phyloP scores from a whole-genome alignment of 108 stramenopile species.

The Cafeteria roenbergensis region DNA sequence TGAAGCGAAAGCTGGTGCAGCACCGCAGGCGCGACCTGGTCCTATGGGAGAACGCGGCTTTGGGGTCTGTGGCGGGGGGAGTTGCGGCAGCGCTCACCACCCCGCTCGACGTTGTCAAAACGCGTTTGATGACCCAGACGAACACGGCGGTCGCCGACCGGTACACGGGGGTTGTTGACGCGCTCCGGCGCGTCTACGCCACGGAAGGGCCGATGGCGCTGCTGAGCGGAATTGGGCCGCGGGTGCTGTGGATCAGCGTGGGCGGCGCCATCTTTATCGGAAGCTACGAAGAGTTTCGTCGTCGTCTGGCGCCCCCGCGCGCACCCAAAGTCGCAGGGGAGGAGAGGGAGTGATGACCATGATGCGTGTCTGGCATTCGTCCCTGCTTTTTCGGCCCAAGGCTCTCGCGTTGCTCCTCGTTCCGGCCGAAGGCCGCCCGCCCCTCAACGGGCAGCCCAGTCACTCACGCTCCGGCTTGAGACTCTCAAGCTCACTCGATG shows the following conservation, averaged over 20 bases:
- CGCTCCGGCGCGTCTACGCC: slow-evolving; percentile 18
- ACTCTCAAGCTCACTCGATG: too few species aligned
- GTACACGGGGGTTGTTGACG: slow-evolving; percentile 31
- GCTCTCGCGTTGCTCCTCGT: too few species aligned
- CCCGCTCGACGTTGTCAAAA: slow-evolving; percentile 52
- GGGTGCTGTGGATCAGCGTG: slow-evolving; percentile 90
- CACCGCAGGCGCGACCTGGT: slow-evolving; percentile 11
- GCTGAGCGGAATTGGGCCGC: slow-evolving; percentile 70
- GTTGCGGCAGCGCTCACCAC: slow-evolving; percentile 48
- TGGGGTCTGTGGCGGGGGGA: slow-evolving; percentile 42
- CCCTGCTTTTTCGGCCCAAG: too few species aligned
- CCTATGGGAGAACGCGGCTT: slow-evolving; percentile 43
- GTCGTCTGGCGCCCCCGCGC: too few species aligned
- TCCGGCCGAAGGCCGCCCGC: too few species aligned
- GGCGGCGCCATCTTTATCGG: slow-evolving; percentile 98
- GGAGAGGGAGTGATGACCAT: too few species aligned
- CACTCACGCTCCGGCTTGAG: too few species aligned
- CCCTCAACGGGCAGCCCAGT: too few species aligned
- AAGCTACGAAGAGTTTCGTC: slow-evolving; percentile 58
- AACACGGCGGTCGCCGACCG: slow-evolving; percentile 8
- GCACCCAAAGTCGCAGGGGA: too few species aligned
- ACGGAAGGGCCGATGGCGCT: slow-evolving; percentile 46
- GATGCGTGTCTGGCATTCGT: too few species aligned
- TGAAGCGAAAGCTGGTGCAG: slow-evolving; percentile 34
- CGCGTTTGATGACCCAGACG: slow-evolving; percentile 40